phyloP scores from a whole-genome alignment of 306 rosid genomes.

The Castanospermum australe region DNA sequence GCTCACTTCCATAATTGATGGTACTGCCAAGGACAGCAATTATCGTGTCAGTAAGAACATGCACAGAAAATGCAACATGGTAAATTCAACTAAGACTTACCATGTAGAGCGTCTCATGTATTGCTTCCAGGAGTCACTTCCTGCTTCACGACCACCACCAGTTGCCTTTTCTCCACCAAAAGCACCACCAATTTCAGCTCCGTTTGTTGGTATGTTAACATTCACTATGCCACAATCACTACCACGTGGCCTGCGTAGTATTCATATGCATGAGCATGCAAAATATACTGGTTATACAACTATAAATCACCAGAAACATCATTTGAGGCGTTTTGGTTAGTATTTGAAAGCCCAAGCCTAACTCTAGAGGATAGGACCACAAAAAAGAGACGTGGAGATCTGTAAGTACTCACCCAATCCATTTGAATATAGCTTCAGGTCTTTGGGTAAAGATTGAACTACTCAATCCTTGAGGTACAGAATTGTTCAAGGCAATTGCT shows the following conservation, averaged over 20 bases:
- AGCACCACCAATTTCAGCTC: constrained; percentile 98
- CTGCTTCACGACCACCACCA: constrained; percentile 99
- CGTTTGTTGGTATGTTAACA: constrained; percentile 95
- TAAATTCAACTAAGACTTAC: constrained; percentile 29
- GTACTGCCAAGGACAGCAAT: constrained; percentile 60
- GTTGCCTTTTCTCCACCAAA: constrained; percentile 99
- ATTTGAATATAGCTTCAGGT: constrained; percentile 77
- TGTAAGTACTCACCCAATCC: constrained; percentile 79
- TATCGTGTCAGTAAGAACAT: constrained; percentile 8
- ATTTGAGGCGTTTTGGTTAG: neutral
- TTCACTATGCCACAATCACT: constrained; percentile 98
- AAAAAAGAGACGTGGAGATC: neutral
- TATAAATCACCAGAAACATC: neutral
- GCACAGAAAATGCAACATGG: constrained; percentile 1
- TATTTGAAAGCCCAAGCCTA: no score
- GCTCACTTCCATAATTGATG: constrained; percentile 86
- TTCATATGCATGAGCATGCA: constrained; percentile 25
- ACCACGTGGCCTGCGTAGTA: constrained; percentile 72
- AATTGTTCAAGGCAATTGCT: constrained; percentile 90
- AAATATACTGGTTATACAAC: neutral
- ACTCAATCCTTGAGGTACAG: constrained; percentile 99
- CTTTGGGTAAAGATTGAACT: constrained; percentile 85
- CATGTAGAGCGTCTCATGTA: constrained; percentile 98
- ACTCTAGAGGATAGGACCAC: neutral
- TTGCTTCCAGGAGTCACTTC: constrained; percentile 99